Percentiles rank a stretch among this genome's conserved stretches.
Conservation (phyloP, 2,329 filamentous ascomycete genomes). For the Calonectria fujianensis region DNA sequence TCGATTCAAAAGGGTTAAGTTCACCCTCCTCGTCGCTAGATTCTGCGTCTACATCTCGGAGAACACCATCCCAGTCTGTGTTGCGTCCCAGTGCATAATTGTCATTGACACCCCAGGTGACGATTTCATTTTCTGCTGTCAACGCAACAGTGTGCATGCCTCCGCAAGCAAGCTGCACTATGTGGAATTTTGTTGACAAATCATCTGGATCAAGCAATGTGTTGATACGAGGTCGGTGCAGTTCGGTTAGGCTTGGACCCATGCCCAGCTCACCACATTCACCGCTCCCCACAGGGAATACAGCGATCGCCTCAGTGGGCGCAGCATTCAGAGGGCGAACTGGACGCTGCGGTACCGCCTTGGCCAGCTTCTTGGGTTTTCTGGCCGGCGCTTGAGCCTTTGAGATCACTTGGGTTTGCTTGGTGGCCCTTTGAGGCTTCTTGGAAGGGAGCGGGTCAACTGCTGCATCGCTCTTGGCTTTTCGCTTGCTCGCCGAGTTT, state of each 20-base stretch:
- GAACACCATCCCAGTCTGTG: conserved; percentile 76
- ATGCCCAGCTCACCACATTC: conserved; percentile 42
- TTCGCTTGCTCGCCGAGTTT: background rate
- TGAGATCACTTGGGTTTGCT: background rate
- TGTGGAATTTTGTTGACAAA: conserved; percentile 31
- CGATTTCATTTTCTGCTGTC: conserved; percentile 83
- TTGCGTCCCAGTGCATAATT: conserved; percentile 83
- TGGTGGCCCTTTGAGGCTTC: background rate
- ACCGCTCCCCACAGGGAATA: conserved; percentile 38
- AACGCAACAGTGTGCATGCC: conserved; percentile 86
- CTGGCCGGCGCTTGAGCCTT: background rate
- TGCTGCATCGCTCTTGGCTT: background rate
- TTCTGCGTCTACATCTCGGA: conserved; percentile 69
- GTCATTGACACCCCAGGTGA: conserved; percentile 90
- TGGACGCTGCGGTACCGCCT: background rate
- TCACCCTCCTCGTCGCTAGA: conserved; percentile 64
- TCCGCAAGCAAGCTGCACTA: conserved; percentile 82
- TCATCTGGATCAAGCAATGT: conserved; percentile 47
- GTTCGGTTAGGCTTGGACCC: conserved; percentile 27
- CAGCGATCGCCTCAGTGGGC: conserved; percentile 18
- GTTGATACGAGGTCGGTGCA: conserved; percentile 35
- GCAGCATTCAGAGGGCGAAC: background rate
- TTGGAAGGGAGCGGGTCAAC: background rate
- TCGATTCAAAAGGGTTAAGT: conserved; percentile 80
- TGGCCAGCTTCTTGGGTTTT: background rate